Conservation (phyloP, 2,329 filamentous ascomycete species). For the Myotisia sp. region DNA sequence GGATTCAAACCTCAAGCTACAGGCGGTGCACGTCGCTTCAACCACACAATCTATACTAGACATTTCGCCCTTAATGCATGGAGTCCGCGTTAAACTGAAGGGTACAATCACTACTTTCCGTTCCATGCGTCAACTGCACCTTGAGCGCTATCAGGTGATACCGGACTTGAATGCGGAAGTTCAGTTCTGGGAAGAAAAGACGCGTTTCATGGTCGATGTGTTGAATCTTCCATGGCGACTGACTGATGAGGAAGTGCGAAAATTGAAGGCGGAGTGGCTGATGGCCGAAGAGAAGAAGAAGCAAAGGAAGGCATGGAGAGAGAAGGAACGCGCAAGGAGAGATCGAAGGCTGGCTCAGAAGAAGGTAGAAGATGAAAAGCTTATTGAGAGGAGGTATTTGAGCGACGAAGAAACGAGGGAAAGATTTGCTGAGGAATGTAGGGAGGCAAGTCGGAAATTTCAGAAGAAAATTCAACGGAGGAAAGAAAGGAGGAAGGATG, state of each 20-base stretch:
- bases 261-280: slow-evolving; percentile 29
- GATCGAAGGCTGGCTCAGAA: slow-evolving; percentile 23
- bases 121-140: slow-evolving; percentile 36
- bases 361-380: slow-evolving; percentile 24
- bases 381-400: slow-evolving; percentile 19
- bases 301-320: slow-evolving; percentile 24
- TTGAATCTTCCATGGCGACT: slow-evolving; percentile 42
- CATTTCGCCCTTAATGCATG: slow-evolving; percentile 33
- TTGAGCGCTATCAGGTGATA: slow-evolving; percentile 39
- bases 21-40: slow-evolving; percentile 5
- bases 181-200: slow-evolving; percentile 38
- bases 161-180: slow-evolving; percentile 42
- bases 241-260: slow-evolving; percentile 28
- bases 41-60: slow-evolving; percentile 27
- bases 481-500: slow-evolving; percentile 5
- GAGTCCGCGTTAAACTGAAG: slow-evolving; percentile 42
- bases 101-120: slow-evolving; percentile 42
- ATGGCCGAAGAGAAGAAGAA: slow-evolving; percentile 27
- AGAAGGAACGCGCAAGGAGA: slow-evolving; percentile 27
- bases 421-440: slow-evolving; percentile 20
- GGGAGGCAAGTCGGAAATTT: slow-evolving; percentile 18
- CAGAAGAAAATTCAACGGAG: slow-evolving; percentile 14
- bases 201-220: slow-evolving; percentile 36
- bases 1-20: not conserved
- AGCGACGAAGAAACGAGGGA: slow-evolving; percentile 30